A percentile compares a stretch with the other conserved stretches of the same genome.
phyloP scores from a whole-genome alignment of 2,329 filamentous ascomycete species.

The Pyrenochaeta sp. region DNA sequence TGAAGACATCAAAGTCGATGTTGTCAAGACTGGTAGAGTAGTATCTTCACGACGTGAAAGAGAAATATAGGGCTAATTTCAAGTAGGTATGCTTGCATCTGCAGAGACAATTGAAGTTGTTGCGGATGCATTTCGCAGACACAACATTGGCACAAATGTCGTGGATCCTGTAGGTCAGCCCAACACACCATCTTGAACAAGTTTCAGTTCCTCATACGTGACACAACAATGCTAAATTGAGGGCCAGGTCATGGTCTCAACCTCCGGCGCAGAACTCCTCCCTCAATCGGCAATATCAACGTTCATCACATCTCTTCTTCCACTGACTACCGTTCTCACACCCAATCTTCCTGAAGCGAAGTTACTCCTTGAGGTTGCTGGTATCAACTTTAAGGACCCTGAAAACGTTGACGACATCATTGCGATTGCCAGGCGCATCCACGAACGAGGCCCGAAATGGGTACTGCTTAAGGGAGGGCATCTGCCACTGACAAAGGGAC shows the following conservation, averaged over 20 bases:
- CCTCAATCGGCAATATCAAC: conserved; percentile 69
- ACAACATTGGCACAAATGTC: conserved; percentile 68
- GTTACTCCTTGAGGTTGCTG: conserved; percentile 67
- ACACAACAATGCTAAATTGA: not conserved
- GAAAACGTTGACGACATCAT: conserved; percentile 72
- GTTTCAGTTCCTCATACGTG: not conserved
- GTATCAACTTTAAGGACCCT: conserved; percentile 57
- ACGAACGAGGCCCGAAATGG: conserved; percentile 75
- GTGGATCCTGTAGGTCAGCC: conserved; percentile 74
- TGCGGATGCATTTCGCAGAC: conserved; percentile 67
- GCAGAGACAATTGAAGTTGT: conserved; percentile 74
- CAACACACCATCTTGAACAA: not conserved
- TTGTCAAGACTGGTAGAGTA: conserved; percentile 82
- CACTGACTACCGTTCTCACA: conserved; percentile 73
- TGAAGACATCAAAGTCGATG: conserved; percentile 85
- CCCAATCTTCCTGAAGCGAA: conserved; percentile 81
- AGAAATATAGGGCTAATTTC: conserved; percentile 9
- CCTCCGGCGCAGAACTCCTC: conserved; percentile 76
- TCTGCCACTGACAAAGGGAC: conserved; percentile 74
- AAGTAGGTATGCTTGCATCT: conserved; percentile 81
- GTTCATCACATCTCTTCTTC: conserved; percentile 68
- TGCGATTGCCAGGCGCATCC: conserved; percentile 70
- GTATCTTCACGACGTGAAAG: not conserved
- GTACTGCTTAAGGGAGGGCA: conserved; percentile 93
- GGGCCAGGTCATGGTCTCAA: conserved; percentile 85